phyloP scores from a whole-genome alignment of 805 yeast genomes.

The Spathaspora girioi region DNA sequence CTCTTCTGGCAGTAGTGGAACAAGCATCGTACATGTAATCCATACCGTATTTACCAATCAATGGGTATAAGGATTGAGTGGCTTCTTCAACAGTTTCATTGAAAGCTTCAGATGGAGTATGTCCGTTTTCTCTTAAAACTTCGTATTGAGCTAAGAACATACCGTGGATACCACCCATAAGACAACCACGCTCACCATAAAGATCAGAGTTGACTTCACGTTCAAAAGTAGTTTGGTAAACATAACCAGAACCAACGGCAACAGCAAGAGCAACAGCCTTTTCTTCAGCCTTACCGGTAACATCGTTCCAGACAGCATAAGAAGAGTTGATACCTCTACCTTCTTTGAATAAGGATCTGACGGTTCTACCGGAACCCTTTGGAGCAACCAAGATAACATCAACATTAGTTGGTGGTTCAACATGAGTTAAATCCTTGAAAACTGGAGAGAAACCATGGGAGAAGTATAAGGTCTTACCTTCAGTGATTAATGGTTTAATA shows the following conservation, averaged over 20 bases:
- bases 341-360: conserved; percentile 98
- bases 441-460: conserved; percentile 99
- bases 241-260: conserved; percentile 99
- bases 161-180: conserved; percentile 99
- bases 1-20: conserved; percentile 99
- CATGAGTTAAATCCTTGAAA: conserved; percentile 95
- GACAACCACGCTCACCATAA: conserved; percentile 99
- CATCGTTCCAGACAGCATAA: conserved; percentile 99
- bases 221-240: conserved; percentile 98
- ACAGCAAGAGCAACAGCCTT: conserved; percentile 97
- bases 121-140: conserved; percentile 99
- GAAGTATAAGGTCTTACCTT: conserved; percentile 97
- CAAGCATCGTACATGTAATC: conserved; percentile 99
- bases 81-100: conserved; percentile 99
- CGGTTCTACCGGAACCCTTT: conserved; percentile 99
- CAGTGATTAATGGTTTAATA: conserved; percentile 86
- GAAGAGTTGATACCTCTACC: conserved; percentile 99
- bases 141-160: conserved; percentile 99
- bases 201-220: conserved; percentile 98
- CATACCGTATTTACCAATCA: conserved; percentile 99
- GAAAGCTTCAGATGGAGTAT: conserved; percentile 99
- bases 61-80: conserved; percentile 98
- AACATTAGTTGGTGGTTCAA: conserved; percentile 89
- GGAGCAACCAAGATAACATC: conserved; percentile 99
- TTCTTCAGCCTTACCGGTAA: conserved; percentile 98